Evolutionary conservation across 164 flowering plant species (phyloP).

Genomic region (Cinnamomum chago): DNA sequence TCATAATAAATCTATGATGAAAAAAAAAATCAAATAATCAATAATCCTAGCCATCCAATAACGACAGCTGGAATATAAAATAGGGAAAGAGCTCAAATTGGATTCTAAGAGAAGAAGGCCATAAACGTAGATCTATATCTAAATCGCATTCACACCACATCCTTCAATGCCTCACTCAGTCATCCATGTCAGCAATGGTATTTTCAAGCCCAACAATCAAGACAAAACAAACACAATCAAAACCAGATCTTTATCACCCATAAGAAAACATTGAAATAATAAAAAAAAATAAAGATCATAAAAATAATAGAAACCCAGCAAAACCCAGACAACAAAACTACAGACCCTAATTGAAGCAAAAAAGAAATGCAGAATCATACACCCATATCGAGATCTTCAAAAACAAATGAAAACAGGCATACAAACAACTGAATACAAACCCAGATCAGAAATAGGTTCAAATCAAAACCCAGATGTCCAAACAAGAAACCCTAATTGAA

Average conservation of each 20-base stretch:
- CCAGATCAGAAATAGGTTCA: neutral
- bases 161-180: neutral
- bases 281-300: neutral
- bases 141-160: neutral
- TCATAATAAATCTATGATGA: no score
- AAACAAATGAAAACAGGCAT: neutral
- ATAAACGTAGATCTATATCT: neutral
- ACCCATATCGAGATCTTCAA: slow-evolving; percentile 8
- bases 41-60: no score
- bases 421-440: neutral
- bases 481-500: neutral
- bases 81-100: no score
- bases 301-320: no score
- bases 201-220: neutral
- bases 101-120: neutral
- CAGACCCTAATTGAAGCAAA: neutral
- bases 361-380: no score
- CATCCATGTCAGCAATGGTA: neutral
- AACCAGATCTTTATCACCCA: neutral
- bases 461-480: neutral
- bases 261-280: neutral
- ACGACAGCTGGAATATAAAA: no score
- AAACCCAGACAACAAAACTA: neutral
- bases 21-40: no score
- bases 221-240: neutral